These are phyloP conservation scores for Aspergillus sclerotialis DNA, from an alignment of 2,329 filamentous ascomycete species.

Conservation along the genomic window DNA sequence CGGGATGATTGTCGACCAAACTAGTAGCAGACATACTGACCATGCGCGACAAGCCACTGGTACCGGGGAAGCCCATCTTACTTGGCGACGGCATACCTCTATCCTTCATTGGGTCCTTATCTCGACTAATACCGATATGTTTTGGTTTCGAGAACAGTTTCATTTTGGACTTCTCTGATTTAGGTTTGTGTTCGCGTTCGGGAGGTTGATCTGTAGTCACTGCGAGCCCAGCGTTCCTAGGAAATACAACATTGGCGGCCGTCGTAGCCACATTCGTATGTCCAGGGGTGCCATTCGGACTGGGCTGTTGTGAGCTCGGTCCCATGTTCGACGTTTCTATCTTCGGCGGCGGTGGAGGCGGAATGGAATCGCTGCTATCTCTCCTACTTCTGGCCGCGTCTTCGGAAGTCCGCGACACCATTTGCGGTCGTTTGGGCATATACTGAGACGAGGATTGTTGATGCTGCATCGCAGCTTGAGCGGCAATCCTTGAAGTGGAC, in stretches of 20 bases:
- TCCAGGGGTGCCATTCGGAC: constrained; percentile 46
- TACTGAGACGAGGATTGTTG: constrained; percentile 28
- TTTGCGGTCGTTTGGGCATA: constrained; percentile 50
- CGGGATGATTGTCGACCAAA: constrained; percentile 48
- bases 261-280: constrained; percentile 51
- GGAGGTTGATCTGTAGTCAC: constrained; percentile 18
- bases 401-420: constrained; percentile 37
- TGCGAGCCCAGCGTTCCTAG: constrained; percentile 39
- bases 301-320: constrained; percentile 21
- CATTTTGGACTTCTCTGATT: constrained; percentile 59
- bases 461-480: constrained; percentile 59
- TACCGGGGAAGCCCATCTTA: constrained; percentile 45
- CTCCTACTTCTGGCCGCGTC: constrained; percentile 20
- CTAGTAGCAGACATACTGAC: constrained; percentile 56
- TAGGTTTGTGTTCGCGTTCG: constrained; percentile 42
- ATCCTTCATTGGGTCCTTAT: constrained; percentile 46
- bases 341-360: constrained; percentile 21
- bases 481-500: constrained; percentile 57
- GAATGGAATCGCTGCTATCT: constrained; percentile 29
- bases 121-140: constrained; percentile 55
- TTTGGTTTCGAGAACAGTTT: constrained; percentile 64
- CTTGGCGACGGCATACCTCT: constrained; percentile 54
- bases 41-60: constrained; percentile 46
- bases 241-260: constrained; percentile 57
- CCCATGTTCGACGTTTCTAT: constrained; percentile 15